Evolutionary conservation across 352 stramenopile species (phyloP).

Genomic region (Ochromonadaceae sp.): DNA sequence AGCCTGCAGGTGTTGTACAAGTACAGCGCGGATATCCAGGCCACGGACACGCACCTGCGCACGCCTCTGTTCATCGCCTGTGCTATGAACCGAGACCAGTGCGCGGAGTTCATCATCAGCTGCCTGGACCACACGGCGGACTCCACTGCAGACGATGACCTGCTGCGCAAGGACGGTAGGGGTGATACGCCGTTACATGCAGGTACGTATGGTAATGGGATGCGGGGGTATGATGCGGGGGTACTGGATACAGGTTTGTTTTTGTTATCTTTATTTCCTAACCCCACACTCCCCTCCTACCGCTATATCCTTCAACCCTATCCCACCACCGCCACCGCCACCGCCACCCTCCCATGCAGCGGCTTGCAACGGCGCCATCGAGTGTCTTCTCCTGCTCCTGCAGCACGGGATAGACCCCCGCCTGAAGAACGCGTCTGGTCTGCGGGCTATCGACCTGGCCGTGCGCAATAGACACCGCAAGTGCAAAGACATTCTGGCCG

Average conservation of each 20-base stretch:
- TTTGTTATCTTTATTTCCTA: neutral
- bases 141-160: conserved; percentile 22
- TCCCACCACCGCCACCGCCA: conserved; percentile 22
- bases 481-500: conserved; percentile 21
- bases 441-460: conserved; percentile 29
- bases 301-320: neutral
- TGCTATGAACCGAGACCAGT: conserved; percentile 24
- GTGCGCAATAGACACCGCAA: conserved; percentile 17
- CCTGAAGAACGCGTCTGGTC: conserved; percentile 25
- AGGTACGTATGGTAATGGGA: no score
- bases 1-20: conserved; percentile 27
- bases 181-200: conserved; percentile 15
- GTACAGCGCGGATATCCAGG: conserved; percentile 30
- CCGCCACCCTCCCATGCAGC: conserved; percentile 33
- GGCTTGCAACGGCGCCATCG: conserved; percentile 31
- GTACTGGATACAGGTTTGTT: neutral
- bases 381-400: conserved; percentile 31
- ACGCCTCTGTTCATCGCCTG: conserved; percentile 34
- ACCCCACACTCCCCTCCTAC: neutral
- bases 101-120: conserved; percentile 28
- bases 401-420: conserved; percentile 28
- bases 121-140: conserved; percentile 26
- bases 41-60: conserved; percentile 26
- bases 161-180: conserved; percentile 18
- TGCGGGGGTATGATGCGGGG: no score